Evolutionary conservation across 140 eudicot genomes (phyloP).

Genomic region (Bidens hawaiensis): DNA sequence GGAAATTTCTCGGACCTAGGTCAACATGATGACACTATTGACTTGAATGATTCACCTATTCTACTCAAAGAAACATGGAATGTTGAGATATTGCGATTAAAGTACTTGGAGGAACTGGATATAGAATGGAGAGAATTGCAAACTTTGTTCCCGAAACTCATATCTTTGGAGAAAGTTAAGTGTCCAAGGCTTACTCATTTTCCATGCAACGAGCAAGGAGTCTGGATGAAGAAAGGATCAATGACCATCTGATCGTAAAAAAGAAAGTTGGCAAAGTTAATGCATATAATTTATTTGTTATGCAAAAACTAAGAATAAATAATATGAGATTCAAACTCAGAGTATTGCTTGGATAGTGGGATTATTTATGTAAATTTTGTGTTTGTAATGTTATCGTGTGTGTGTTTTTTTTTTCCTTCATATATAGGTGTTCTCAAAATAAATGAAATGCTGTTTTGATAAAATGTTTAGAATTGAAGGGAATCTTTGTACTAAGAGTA

Average conservation of each 20-base stretch:
- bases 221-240: conserved; percentile 23
- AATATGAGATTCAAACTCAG: too few relatives aligned
- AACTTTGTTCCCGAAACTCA: conserved; percentile 23
- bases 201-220: conserved; percentile 39
- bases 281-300: too few relatives aligned
- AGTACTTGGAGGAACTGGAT: conserved; percentile 33
- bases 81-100: conserved; percentile 28
- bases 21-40: conserved; percentile 18
- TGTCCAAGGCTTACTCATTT: conserved; percentile 40
- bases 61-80: conserved; percentile 22
- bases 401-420: too few relatives aligned
- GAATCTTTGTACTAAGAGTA: too few relatives aligned
- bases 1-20: conserved; percentile 38
- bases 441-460: too few relatives aligned
- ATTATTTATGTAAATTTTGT: too few relatives aligned
- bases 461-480: too few relatives aligned
- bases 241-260: neutral
- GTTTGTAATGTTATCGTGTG: too few relatives aligned
- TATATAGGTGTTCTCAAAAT: too few relatives aligned
- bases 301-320: too few relatives aligned
- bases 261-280: too few relatives aligned
- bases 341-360: too few relatives aligned
- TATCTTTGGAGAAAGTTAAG: conserved; percentile 36
- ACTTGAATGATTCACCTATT: neutral
- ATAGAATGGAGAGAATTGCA: conserved; percentile 40